Conservation (phyloP, 768 basidiomycete genomes). For the Antrodiella citrinella region DNA sequence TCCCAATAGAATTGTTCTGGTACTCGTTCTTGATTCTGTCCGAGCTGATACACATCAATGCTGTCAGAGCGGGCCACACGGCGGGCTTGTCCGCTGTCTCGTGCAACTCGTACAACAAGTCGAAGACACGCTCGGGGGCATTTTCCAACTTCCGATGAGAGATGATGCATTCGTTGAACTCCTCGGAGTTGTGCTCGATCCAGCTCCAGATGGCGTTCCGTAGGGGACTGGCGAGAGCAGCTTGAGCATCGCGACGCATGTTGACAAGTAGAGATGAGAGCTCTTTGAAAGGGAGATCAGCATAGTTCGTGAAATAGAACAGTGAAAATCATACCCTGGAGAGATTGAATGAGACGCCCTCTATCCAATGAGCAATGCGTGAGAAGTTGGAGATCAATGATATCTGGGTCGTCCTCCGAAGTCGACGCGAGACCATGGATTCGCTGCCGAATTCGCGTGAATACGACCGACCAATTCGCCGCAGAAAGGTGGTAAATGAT, state of each 20-base stretch:
- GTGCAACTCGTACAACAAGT: conserved; percentile 49
- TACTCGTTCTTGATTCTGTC: conserved; percentile 62
- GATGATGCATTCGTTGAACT: conserved; percentile 68
- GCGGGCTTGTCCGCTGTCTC: conserved; percentile 35
- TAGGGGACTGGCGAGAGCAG: conserved; percentile 63
- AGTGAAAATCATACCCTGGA: conserved; percentile 45
- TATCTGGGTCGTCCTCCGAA: conserved; percentile 51
- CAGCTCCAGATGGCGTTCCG: conserved; percentile 85
- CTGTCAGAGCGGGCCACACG: conserved; percentile 75
- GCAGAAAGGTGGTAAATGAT: conserved; percentile 84
- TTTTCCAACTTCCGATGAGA: conserved; percentile 63
- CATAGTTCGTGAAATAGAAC: background rate
- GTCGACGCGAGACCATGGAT: conserved; percentile 55
- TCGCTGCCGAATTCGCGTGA: conserved; percentile 58
- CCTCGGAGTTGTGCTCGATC: conserved; percentile 70
- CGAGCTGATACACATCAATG: conserved; percentile 65
- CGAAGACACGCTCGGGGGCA: conserved; percentile 81
- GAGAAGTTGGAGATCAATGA: conserved; percentile 70
- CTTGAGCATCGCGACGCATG: conserved; percentile 68
- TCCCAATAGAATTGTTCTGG: conserved; percentile 25
- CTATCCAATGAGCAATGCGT: conserved; percentile 71
- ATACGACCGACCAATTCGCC: conserved; percentile 79
- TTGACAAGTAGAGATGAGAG: conserved; percentile 75
- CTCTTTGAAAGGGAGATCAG: conserved; percentile 35
- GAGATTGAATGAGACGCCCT: conserved; percentile 54